Evolutionary conservation across 2,329 filamentous ascomycete species (phyloP), one percentile per base, ranked within the genome.

Genomic region (Neonectria neomacrospora): DNA sequence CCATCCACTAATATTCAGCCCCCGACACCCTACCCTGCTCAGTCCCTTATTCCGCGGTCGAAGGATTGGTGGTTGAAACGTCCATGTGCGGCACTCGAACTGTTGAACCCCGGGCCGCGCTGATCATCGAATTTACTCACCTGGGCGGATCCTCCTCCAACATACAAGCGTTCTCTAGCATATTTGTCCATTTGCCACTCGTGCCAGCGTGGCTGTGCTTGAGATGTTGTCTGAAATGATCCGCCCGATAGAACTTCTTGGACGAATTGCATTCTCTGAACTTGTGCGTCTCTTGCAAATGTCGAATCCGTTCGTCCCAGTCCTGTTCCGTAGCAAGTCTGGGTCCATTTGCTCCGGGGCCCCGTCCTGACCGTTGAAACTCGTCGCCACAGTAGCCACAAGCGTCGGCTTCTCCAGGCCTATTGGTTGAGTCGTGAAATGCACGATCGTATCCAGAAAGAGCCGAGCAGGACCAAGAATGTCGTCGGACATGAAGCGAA

Each of bases 111-210:
- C 20, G 44, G 37, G n/a, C 11, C 26, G 10, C 30, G 23, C 22
- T 26, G 12, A 58, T 61, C 34, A 42, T 18, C 23, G 51, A 22
- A 41, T 67, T 32, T 28, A 26, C 69, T 75, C 70, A 78, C 57
- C 75, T 72, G 32, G 76, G 74, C 42, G 76, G 71, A 44, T 97
- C 94, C 76, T 97, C 85, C 58, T 91, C 94, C 78, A 94, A 89
- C 93, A 98, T 97, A 80, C 96, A 99, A 5, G 94, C 93, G 75
- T 93, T 96, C 77, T 99, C 96, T 34, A 99, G 84, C 86, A 97
- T 94, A 79, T 98, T 98, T 12, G 96, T 99, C 96, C 96, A 99
- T 79, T 98, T 98, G 32, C 96, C 96, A 78, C 94, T 97, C 1
- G 93, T 95, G 37, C 96, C 96, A 39, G 92, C 93, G 80, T 98